These are phyloP conservation scores for Penicillium brevicompactum DNA, from an alignment of 2,329 filamentous ascomycete species.

Conservation along the genomic window DNA sequence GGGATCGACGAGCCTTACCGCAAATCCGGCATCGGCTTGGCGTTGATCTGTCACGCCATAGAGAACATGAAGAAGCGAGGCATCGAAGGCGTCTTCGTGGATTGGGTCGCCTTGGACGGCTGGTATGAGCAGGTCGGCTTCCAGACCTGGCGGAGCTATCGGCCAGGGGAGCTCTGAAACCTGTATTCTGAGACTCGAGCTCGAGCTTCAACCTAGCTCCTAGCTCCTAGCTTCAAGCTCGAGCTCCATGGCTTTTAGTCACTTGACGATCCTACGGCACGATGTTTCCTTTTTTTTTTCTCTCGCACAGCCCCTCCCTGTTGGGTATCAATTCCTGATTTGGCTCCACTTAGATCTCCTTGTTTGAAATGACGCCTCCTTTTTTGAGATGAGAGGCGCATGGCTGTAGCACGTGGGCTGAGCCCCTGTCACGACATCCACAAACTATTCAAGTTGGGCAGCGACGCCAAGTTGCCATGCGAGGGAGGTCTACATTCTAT, in stretches of 20 bases:
- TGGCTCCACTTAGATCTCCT: neutral
- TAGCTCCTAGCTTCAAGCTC: too few species aligned
- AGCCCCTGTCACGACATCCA: too few species aligned
- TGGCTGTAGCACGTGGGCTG: too few species aligned
- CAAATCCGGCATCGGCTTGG: slow-evolving; percentile 44
- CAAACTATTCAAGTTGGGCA: neutral
- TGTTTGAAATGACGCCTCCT: neutral
- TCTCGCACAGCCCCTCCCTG: neutral
- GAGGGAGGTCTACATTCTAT: neutral
- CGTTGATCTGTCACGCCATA: slow-evolving; percentile 47
- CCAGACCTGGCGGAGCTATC: slow-evolving; percentile 43
- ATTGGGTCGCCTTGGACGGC: slow-evolving; percentile 46
- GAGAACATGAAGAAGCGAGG: slow-evolving; percentile 47
- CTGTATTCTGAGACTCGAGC: neutral
- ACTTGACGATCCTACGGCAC: neutral
- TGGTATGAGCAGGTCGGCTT: slow-evolving; percentile 51
- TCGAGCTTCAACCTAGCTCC: neutral
- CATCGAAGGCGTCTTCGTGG: slow-evolving; percentile 47
- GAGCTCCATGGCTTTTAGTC: too few species aligned
- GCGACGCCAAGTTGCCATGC: neutral
- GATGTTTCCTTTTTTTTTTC: neutral
- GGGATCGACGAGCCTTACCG: slow-evolving; percentile 44
- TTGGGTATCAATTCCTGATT: neutral
- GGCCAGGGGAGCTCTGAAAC: slow-evolving; percentile 30
- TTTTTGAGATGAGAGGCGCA: neutral